Evolutionary conservation across 179 eudicot genomes (phyloP).

Genomic region (Beta lomatogona): DNA sequence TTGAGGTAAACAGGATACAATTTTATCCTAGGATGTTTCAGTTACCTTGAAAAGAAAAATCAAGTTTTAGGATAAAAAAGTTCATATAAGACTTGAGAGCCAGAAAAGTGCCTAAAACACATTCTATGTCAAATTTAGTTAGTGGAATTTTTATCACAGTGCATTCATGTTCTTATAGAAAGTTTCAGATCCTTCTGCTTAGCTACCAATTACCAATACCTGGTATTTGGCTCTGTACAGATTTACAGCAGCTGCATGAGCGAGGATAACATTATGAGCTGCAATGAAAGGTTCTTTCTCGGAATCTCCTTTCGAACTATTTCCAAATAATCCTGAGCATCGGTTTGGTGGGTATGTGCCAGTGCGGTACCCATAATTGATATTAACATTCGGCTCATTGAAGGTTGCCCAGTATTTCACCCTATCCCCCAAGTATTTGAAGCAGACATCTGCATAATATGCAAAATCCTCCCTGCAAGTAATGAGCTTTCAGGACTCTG

Average conservation of each 20-base stretch:
- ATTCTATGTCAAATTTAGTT: too few relatives aligned
- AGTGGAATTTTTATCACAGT: too few relatives aligned
- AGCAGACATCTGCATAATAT: constrained; percentile 59
- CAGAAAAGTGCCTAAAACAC: too few relatives aligned
- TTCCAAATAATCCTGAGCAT: constrained; percentile 60
- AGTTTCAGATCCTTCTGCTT: background rate
- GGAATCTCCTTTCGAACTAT: constrained; percentile 65
- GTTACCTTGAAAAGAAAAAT: too few relatives aligned
- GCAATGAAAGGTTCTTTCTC: constrained; percentile 70
- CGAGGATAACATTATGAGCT: constrained; percentile 70
- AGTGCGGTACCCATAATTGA: constrained; percentile 43
- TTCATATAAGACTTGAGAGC: too few relatives aligned
- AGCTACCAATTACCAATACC: constrained; percentile 34
- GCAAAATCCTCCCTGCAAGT: constrained; percentile 61
- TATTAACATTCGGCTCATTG: constrained; percentile 63
- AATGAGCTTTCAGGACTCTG: background rate
- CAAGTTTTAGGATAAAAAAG: too few relatives aligned
- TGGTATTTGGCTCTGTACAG: constrained; percentile 59
- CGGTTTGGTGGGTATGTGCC: constrained; percentile 63
- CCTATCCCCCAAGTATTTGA: constrained; percentile 60
- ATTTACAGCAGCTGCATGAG: constrained; percentile 60
- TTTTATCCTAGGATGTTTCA: too few relatives aligned
- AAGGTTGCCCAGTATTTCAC: constrained; percentile 69
- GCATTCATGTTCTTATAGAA: too few relatives aligned
- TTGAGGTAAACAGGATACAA: too few relatives aligned